A percentile compares a stretch with the other conserved stretches of the same genome.
phyloP scores from a whole-genome alignment of 2,329 filamentous ascomycete genomes.

The Diaporthe capsici region DNA sequence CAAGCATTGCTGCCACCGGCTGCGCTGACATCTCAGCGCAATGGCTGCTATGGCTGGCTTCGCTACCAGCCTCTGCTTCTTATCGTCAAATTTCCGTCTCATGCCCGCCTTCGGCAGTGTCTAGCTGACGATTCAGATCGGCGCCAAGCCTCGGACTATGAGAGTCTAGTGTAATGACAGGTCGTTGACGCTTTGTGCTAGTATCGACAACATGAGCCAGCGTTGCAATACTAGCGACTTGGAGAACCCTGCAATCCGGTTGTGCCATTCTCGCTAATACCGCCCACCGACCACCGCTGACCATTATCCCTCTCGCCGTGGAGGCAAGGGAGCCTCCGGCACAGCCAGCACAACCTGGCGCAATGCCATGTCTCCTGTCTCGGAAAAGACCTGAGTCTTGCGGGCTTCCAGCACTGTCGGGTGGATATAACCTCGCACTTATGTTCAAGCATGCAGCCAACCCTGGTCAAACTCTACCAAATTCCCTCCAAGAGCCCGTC shows the following conservation, averaged over 20 bases:
- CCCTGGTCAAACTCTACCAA: background rate
- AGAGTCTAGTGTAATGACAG: slow-evolving; percentile 27
- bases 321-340: slow-evolving; percentile 28
- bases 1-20: background rate
- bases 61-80: background rate
- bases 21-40: slow-evolving; percentile 17
- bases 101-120: slow-evolving; percentile 24
- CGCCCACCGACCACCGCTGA: background rate
- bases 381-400: slow-evolving; percentile 17
- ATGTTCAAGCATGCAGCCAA: background rate
- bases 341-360: background rate
- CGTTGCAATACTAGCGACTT: slow-evolving; percentile 29
- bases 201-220: slow-evolving; percentile 30
- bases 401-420: background rate
- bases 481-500: background rate
- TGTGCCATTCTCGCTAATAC: slow-evolving; percentile 24
- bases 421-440: slow-evolving; percentile 15
- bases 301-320: slow-evolving; percentile 2
- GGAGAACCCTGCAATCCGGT: slow-evolving; percentile 26
- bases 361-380: slow-evolving; percentile 4
- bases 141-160: slow-evolving; percentile 25
- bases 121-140: slow-evolving; percentile 22
- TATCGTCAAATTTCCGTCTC: slow-evolving; percentile 10
- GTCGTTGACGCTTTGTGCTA: slow-evolving; percentile 26
- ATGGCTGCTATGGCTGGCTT: background rate